These are phyloP conservation scores for Lentinula edodes DNA, from an alignment of 768 basidiomycete genomes.

Conservation along the genomic window DNA sequence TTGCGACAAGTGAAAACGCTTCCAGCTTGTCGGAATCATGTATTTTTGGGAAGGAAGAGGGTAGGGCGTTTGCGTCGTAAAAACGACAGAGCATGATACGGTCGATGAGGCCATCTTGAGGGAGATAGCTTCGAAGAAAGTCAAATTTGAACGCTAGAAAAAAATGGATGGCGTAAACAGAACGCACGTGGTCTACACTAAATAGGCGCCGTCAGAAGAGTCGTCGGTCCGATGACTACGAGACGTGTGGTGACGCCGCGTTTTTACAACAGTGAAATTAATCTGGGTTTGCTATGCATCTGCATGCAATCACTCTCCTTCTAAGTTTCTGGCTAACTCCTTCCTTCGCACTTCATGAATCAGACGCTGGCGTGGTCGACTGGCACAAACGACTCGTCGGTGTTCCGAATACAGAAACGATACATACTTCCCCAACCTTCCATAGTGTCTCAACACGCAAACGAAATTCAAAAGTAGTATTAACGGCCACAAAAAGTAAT, in stretches of 20 bases:
- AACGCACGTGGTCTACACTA: no score
- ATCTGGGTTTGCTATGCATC: not conserved
- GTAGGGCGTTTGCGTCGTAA: constrained; percentile 70
- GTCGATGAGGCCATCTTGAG: constrained; percentile 18
- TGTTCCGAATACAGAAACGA: constrained; percentile 51
- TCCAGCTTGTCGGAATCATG: constrained; percentile 87
- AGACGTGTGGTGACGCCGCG: not conserved
- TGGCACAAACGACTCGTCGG: constrained; percentile 83
- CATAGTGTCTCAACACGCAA: constrained; percentile 25
- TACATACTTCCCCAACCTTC: constrained; percentile 54
- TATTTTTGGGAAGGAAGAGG: constrained; percentile 83
- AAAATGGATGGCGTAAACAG: not conserved
- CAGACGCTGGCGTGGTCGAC: constrained; percentile 78
- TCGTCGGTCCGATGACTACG: not conserved
- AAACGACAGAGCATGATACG: constrained; percentile 53
- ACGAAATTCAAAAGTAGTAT: constrained; percentile 40
- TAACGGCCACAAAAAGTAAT: constrained; percentile 68
- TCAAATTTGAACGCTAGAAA: no score
- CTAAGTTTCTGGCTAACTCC: not conserved
- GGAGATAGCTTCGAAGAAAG: not conserved
- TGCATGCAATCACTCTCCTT: not conserved
- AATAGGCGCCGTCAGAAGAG: no score
- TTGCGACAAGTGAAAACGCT: constrained; percentile 94
- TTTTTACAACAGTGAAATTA: not conserved
- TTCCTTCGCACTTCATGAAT: constrained; percentile 53